Evolutionary conservation across 2,329 filamentous ascomycete genomes (phyloP), one percentile per base, ranked within the genome.

Genomic region (Chlorencoelia australis): DNA sequence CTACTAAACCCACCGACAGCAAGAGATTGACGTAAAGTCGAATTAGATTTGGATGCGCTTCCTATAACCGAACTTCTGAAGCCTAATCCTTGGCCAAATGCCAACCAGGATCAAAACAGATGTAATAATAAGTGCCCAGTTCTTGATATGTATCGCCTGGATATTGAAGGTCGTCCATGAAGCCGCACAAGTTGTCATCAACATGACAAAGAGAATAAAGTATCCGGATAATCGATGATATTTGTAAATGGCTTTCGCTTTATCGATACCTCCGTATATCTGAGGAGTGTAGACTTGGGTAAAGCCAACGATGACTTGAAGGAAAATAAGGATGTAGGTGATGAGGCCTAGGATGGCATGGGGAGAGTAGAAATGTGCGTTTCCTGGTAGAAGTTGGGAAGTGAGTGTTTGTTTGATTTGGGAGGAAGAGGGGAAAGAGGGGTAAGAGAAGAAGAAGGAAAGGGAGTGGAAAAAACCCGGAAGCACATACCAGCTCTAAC

Each of bases 221-320:
- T 98, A 96, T 2, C 89, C 91, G 15, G 68, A 71, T 36, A 72
- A 62, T 19, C 89, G 75, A 59, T 96, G 91, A 52, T 88, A 94
- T 62, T 94, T 95, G 69, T 89, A 96, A 27, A 94, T 59, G 16
- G 68, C 68, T 69, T 88, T 93, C 14, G 87, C 89, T 3, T 76
- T 77, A 17, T 84, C 78, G 44, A 80, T 76, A 38, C 84, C 77
- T 4, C 88, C 88, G 51, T 89, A 93, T 1, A 94, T 51, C 1
- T 56, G 54, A 0, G 88, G 88, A 3, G 73, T 65, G 40, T 76
- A 85, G 66, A 81, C 95, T 63, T 91, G 84, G 20, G 84, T 82
- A 44, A 93, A 73, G 11, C 91, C 89, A 19, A 94, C 72, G 1
- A 80, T 33, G 29, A 83, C 79, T 63, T 96, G 91, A 2, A 82